Conservation (phyloP, 495 filamentous ascomycete genomes). For the Trichoderma gamsii region DNA sequence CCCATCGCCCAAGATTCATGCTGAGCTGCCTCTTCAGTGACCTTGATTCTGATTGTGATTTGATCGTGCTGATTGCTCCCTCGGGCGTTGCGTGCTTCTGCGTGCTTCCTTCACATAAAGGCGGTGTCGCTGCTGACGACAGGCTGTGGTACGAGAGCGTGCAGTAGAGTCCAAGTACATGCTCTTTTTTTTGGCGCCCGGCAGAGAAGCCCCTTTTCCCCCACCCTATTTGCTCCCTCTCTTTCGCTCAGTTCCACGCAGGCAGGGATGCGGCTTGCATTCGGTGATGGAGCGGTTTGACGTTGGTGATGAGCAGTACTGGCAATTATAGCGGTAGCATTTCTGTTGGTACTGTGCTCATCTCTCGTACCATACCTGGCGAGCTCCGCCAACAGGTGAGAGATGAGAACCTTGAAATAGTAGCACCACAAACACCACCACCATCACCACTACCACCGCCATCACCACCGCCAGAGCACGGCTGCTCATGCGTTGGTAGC, state of each 20-base stretch:
- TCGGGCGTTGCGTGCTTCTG: background rate
- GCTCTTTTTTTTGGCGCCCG: background rate
- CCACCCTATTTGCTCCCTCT: background rate
- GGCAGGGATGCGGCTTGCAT: constrained; percentile 9
- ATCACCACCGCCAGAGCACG: too few relatives aligned
- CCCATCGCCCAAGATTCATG: too few relatives aligned
- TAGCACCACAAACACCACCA: background rate
- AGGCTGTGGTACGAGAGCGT: background rate
- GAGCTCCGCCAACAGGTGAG: too few relatives aligned
- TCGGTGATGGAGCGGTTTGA: constrained; percentile 6
- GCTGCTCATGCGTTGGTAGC: background rate
- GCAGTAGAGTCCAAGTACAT: background rate
- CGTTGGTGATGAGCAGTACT: constrained; percentile 2
- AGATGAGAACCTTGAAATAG: background rate
- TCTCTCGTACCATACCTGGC: background rate
- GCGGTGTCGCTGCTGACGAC: constrained; percentile 13
- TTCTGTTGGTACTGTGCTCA: background rate
- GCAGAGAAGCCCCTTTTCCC: background rate
- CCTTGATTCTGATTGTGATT: background rate
- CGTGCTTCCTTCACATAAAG: background rate
- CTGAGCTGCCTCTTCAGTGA: background rate
- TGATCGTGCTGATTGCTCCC: background rate
- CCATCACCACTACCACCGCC: background rate
- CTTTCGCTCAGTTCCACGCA: background rate
- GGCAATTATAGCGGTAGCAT: background rate